These are phyloP conservation scores for Nemania sp. DNA, from an alignment of 2,329 filamentous ascomycete genomes.

Conservation along the genomic window DNA sequence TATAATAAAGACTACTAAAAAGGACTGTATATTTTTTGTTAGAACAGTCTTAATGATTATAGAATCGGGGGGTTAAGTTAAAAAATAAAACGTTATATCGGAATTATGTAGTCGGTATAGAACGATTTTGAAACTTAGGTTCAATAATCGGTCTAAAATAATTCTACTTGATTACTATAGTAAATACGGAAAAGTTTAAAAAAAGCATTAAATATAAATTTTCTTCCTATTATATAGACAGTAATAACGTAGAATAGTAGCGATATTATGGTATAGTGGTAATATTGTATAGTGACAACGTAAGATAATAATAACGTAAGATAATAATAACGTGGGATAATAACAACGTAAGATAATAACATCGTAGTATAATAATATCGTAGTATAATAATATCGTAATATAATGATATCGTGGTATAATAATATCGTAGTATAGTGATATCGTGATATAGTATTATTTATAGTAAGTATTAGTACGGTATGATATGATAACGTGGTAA, in stretches of 20 bases:
- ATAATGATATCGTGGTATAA: not conserved
- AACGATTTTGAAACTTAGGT: not conserved
- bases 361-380: not conserved
- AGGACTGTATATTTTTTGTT: not conserved
- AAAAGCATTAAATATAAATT: too few species aligned
- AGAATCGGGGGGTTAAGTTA: not conserved
- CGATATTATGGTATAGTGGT: not conserved
- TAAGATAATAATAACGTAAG: too few species aligned
- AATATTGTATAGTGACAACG: not conserved
- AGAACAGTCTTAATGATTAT: too few species aligned
- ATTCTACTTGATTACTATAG: too few species aligned
- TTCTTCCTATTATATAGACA: too few species aligned
- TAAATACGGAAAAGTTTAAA: too few species aligned
- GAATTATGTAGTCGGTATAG: too few species aligned
- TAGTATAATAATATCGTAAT: not conserved
- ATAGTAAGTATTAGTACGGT: not conserved
- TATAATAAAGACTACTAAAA: not conserved
- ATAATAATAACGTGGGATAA: too few species aligned
- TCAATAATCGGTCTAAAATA: too few species aligned
- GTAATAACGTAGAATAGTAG: too few species aligned
- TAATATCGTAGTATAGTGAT: not conserved
- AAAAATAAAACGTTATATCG: not conserved
- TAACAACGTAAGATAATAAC: too few species aligned
- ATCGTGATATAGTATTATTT: not conserved
- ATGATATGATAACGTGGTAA: not conserved